Percentiles rank a stretch among this genome's conserved stretches.
Evolutionary conservation across 768 basidiomycete genomes (phyloP).

Genomic region (Auriscalpium microsporum): DNA sequence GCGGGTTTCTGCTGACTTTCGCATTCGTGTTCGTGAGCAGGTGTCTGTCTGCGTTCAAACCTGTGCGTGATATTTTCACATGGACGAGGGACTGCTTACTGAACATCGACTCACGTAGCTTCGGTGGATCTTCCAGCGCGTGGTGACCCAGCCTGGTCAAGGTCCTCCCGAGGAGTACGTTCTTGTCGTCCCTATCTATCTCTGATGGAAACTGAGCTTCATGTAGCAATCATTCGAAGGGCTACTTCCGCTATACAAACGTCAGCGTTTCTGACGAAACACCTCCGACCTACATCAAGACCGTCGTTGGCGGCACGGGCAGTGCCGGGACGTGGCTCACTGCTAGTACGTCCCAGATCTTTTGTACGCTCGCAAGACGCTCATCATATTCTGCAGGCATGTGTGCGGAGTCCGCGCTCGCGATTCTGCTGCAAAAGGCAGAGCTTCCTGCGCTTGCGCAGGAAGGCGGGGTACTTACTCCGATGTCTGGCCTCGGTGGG

Average conservation of each 20-base stretch:
- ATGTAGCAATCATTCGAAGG: constrained; percentile 46
- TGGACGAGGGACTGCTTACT: not conserved
- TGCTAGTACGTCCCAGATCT: constrained; percentile 31
- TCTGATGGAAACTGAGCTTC: not conserved
- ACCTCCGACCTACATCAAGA: constrained; percentile 42
- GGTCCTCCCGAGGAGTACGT: constrained; percentile 62
- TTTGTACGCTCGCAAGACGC: no score
- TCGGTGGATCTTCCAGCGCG: constrained; percentile 45
- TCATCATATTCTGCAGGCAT: constrained; percentile 38
- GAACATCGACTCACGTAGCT: constrained; percentile 27
- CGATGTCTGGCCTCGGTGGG: constrained; percentile 75
- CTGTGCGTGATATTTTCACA: constrained; percentile 16
- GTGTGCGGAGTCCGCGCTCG: constrained; percentile 73
- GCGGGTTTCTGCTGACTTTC: constrained; percentile 34
- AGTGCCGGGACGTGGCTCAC: constrained; percentile 71
- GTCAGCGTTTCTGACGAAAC: constrained; percentile 49
- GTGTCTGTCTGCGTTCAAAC: constrained; percentile 14
- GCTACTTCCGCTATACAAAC: constrained; percentile 58
- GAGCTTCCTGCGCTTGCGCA: constrained; percentile 48
- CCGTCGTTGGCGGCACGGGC: constrained; percentile 54
- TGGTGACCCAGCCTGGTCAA: constrained; percentile 45
- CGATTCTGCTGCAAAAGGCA: constrained; percentile 48
- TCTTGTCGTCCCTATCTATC: not conserved
- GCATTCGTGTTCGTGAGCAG: constrained; percentile 17
- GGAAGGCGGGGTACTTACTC: constrained; percentile 75